Evolutionary conservation across 2,329 filamentous ascomycete species (phyloP).

Genomic region (Penicillium olsonii): DNA sequence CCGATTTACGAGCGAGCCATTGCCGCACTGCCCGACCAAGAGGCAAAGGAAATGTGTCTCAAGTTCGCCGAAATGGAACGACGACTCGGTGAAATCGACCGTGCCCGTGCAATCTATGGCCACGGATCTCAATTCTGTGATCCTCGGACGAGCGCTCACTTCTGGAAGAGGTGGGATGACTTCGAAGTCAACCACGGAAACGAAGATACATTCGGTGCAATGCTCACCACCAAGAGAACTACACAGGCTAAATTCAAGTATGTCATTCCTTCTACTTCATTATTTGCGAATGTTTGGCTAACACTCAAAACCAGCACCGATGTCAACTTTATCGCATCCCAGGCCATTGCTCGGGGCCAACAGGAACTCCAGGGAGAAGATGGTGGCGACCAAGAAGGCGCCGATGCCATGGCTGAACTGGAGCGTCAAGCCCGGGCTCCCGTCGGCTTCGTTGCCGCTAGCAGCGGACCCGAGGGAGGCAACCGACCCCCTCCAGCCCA

Average conservation of each 20-base stretch:
- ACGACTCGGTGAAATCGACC: slow-evolving; percentile 86
- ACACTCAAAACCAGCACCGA: slow-evolving; percentile 65
- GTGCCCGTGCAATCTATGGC: slow-evolving; percentile 91
- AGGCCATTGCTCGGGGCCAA: slow-evolving; percentile 83
- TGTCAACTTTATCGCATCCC: slow-evolving; percentile 96
- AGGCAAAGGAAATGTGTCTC: slow-evolving; percentile 96
- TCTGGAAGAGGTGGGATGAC: slow-evolving; percentile 96
- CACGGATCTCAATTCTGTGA: slow-evolving; percentile 98
- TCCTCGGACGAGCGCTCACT: slow-evolving; percentile 81
- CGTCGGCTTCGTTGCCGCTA: slow-evolving; percentile 87
- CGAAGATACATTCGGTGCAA: slow-evolving; percentile 99
- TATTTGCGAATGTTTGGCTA: slow-evolving; percentile 29
- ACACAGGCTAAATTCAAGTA: slow-evolving; percentile 96
- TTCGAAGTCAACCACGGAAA: slow-evolving; percentile 99
- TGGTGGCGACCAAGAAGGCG: slow-evolving; percentile 50
- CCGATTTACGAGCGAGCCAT: slow-evolving; percentile 97
- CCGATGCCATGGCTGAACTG: slow-evolving; percentile 85
- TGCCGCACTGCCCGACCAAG: slow-evolving; percentile 84
- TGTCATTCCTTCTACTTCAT: slow-evolving; percentile 27
- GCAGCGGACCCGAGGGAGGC: slow-evolving; percentile 68
- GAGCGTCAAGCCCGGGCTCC: slow-evolving; percentile 88
- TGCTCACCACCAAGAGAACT: slow-evolving; percentile 95
- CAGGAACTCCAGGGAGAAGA: slow-evolving; percentile 49
- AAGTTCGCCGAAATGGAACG: slow-evolving; percentile 98
- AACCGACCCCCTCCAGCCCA: slow-evolving; percentile 47